phyloP scores from a whole-genome alignment of 805 yeast genomes.

The Yamadazyma paraphyllophila region DNA sequence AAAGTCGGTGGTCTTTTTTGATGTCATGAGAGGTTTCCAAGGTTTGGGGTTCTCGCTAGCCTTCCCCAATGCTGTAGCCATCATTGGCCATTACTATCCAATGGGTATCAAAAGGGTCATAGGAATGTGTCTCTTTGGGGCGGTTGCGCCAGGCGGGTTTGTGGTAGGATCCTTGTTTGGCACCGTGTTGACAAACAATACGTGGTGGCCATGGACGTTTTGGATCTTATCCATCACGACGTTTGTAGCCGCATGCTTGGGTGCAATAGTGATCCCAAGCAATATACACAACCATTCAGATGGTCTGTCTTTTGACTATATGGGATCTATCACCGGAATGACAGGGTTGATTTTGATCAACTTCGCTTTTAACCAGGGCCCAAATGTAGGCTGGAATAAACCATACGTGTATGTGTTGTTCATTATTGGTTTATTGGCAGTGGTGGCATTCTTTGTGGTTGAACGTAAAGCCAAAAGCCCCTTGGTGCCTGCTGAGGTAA shows the following conservation, averaged over 20 bases:
- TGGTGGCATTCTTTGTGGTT: slow-evolving; percentile 50
- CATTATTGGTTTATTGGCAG: slow-evolving; percentile 47
- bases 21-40: slow-evolving; percentile 30
- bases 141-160: slow-evolving; percentile 36
- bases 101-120: slow-evolving; percentile 17
- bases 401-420: slow-evolving; percentile 60
- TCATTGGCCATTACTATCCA: slow-evolving; percentile 32
- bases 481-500: slow-evolving; percentile 49
- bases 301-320: slow-evolving; percentile 19
- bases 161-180: slow-evolving; percentile 27
- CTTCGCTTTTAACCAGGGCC: slow-evolving; percentile 76
- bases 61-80: slow-evolving; percentile 34
- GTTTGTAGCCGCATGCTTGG: slow-evolving; percentile 15
- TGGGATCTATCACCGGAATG: slow-evolving; percentile 51
- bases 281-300: slow-evolving; percentile 22
- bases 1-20: slow-evolving; percentile 23
- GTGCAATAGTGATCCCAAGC: slow-evolving; percentile 26
- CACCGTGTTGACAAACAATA: slow-evolving; percentile 22
- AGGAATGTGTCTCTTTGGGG: slow-evolving; percentile 30
- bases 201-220: slow-evolving; percentile 38
- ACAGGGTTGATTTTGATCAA: slow-evolving; percentile 61
- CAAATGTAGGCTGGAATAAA: slow-evolving; percentile 65
- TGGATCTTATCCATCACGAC: slow-evolving; percentile 28
- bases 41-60: slow-evolving; percentile 36
- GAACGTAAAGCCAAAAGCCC: slow-evolving; percentile 46